Conservation (phyloP, 768 basidiomycete species). For the Collybia nuda region DNA sequence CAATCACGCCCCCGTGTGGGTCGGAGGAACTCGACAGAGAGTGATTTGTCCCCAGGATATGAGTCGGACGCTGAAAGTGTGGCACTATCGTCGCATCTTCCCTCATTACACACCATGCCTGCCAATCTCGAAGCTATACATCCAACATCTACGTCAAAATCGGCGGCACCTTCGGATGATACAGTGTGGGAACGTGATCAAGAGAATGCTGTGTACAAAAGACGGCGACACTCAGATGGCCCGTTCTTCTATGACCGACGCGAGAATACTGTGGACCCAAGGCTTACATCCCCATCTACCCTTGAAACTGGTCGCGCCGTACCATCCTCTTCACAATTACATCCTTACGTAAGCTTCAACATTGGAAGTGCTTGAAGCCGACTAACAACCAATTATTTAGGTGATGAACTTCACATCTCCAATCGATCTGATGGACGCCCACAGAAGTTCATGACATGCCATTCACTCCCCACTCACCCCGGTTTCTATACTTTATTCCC, state of each 20-base stretch:
- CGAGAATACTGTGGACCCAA: slow-evolving; percentile 4
- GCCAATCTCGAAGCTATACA: not conserved
- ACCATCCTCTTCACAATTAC: slow-evolving; percentile 26
- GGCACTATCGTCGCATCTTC: slow-evolving; percentile 8
- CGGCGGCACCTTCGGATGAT: slow-evolving; percentile 22
- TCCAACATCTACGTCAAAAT: slow-evolving; percentile 22
- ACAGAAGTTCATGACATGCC: not conserved
- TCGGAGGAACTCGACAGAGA: slow-evolving; percentile 23
- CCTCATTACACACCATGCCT: not conserved
- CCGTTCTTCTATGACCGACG: slow-evolving; percentile 26
- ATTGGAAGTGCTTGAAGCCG: not conserved
- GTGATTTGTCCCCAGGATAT: slow-evolving; percentile 35
- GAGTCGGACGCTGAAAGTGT: slow-evolving; percentile 35
- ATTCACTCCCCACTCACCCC: no score
- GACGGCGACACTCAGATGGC: slow-evolving; percentile 30
- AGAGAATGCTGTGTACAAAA: slow-evolving; percentile 12
- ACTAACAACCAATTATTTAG: slow-evolving; percentile 20
- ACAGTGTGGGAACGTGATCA: slow-evolving; percentile 26
- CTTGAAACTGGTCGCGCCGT: not conserved
- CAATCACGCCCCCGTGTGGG: slow-evolving; percentile 10
- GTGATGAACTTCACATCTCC: slow-evolving; percentile 44
- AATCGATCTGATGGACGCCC: slow-evolving; percentile 33
- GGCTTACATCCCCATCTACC: slow-evolving; percentile 3
- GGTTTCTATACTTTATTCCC: no score
- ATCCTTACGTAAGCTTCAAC: slow-evolving; percentile 38